Percentiles rank a stretch among this genome's conserved stretches.
Conservation (phyloP, 345 rosid genomes). For the Ailanthus altissimus region DNA sequence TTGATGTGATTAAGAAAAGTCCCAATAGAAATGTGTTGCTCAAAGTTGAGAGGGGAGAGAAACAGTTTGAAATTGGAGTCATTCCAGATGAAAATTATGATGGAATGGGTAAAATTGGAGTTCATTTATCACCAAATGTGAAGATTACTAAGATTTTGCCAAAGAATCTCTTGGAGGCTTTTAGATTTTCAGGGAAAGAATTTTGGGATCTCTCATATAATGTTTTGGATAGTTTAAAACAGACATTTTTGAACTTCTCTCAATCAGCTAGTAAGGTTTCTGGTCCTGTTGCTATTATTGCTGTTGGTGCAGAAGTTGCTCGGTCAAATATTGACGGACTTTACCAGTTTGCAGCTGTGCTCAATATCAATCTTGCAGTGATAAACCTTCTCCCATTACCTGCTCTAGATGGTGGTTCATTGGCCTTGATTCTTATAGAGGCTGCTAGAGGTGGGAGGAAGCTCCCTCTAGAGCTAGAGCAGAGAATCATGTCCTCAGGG, state of each 20-base stretch:
- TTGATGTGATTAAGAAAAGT: conserved; percentile 60
- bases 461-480: conserved; percentile 86
- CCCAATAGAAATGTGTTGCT: conserved; percentile 68
- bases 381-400: conserved; percentile 91
- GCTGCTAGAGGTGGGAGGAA: conserved; percentile 89
- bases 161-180: conserved; percentile 54
- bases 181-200: conserved; percentile 63
- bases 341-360: conserved; percentile 85
- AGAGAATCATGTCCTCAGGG: conserved; percentile 89
- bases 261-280: conserved; percentile 86
- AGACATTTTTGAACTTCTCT: conserved; percentile 81
- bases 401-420: conserved; percentile 88
- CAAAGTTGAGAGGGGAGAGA: conserved; percentile 55
- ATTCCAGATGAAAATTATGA: conserved; percentile 83
- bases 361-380: conserved; percentile 84
- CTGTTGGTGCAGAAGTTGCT: conserved; percentile 99
- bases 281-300: conserved; percentile 93
- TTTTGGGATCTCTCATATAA: conserved; percentile 71
- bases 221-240: conserved; percentile 80
- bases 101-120: conserved; percentile 89
- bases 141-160: conserved; percentile 66
- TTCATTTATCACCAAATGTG: conserved; percentile 81
- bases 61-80: conserved; percentile 58
- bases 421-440: conserved; percentile 86
- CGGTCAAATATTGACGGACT: conserved; percentile 85